Evolutionary conservation across 116 monocot species (phyloP).

Genomic region (Dioscorea cayenensis): DNA sequence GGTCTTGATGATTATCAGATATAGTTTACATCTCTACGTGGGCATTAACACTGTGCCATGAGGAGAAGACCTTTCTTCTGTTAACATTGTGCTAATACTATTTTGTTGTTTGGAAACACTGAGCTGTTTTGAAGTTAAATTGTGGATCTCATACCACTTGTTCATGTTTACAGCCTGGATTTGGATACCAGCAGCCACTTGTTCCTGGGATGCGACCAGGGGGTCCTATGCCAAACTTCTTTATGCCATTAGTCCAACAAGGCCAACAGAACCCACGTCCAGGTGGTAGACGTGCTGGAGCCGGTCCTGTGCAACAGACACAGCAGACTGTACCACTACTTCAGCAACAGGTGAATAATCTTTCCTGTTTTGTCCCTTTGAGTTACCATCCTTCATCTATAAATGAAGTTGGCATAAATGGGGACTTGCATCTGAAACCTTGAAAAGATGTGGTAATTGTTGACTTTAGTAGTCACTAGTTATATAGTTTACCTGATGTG

Average conservation of each 20-base stretch:
- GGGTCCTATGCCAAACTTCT: constrained; percentile 57
- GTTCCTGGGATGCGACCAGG: constrained; percentile 73
- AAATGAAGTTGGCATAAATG: too few relatives aligned
- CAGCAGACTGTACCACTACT: constrained; percentile 35
- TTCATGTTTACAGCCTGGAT: constrained; percentile 44
- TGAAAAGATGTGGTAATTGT: too few relatives aligned
- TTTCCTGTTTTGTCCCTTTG: background rate
- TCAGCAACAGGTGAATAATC: constrained; percentile 43
- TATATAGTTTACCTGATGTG: too few relatives aligned
- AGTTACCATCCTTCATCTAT: background rate
- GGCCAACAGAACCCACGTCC: constrained; percentile 47
- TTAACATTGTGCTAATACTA: background rate
- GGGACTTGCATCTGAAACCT: too few relatives aligned
- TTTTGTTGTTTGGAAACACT: background rate
- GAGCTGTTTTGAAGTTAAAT: background rate
- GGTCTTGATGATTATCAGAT: too few relatives aligned
- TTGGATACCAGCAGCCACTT: constrained; percentile 64
- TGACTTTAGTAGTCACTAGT: too few relatives aligned
- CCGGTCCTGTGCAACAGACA: constrained; percentile 32
- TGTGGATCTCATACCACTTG: background rate
- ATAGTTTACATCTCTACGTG: background rate
- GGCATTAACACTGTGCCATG: background rate
- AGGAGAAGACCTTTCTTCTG: background rate
- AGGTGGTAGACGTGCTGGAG: constrained; percentile 31
- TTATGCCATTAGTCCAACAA: constrained; percentile 49